Conservation (phyloP, 1,284 basidiomycete species). For the Blastosporella zonata region DNA sequence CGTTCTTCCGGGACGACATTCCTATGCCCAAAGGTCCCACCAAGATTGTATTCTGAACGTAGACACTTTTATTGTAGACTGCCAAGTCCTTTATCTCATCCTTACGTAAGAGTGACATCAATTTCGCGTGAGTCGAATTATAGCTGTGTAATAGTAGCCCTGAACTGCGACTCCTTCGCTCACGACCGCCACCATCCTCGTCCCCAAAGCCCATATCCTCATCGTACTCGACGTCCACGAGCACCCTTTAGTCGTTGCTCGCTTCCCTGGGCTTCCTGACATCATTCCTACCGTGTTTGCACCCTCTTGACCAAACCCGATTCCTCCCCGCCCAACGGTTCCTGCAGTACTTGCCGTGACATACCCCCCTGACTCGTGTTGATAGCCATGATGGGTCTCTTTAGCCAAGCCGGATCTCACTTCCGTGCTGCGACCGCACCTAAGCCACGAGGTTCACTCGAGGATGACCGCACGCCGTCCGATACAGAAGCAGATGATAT, state of each 20-base stretch:
- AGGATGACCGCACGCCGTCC: constrained; percentile 68
- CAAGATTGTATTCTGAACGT: constrained; percentile 75
- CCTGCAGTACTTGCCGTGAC: constrained; percentile 4
- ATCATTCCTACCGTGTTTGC: neutral
- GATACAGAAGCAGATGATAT: constrained; percentile 82
- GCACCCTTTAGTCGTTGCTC: neutral
- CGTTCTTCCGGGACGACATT: constrained; percentile 83
- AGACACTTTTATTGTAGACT: constrained; percentile 9
- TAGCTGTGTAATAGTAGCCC: neutral
- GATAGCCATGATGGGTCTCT: constrained; percentile 72
- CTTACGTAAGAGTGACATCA: constrained; percentile 23
- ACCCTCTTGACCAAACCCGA: neutral
- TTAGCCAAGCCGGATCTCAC: constrained; percentile 64
- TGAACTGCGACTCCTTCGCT: constrained; percentile 1
- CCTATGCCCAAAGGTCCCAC: constrained; percentile 75
- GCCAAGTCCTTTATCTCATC: constrained; percentile 14
- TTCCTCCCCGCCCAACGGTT: constrained; percentile 1
- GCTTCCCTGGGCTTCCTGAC: neutral
- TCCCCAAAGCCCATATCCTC: neutral
- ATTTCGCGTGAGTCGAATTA: constrained; percentile 10
- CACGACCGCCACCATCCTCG: constrained; percentile 7
- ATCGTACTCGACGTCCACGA: neutral
- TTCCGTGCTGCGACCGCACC: constrained; percentile 40
- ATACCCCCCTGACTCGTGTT: constrained; percentile 14
- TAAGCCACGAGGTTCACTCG: constrained; percentile 54